phyloP scores from a whole-genome alignment of 139 green algal genomes.

The Trebouxia sp. region DNA sequence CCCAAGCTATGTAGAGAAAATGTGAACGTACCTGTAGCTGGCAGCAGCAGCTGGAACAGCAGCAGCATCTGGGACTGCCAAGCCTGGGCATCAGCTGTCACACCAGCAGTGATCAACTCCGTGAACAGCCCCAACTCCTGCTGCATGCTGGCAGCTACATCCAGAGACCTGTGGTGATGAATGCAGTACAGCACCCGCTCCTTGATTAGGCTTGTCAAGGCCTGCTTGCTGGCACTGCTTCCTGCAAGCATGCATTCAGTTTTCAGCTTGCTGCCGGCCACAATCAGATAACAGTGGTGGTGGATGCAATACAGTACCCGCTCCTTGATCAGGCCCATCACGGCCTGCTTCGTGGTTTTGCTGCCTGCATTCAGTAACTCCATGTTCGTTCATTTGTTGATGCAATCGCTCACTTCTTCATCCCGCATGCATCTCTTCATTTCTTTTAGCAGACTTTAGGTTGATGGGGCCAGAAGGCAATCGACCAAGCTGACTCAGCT shows the following conservation, averaged over 20 bases:
- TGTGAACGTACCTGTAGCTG: slow-evolving; percentile 2
- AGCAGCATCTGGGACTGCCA: slow-evolving; percentile 29
- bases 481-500: too few relatives aligned
- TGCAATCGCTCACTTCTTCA: too few relatives aligned
- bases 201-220: slow-evolving; percentile 22
- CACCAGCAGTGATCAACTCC: slow-evolving; percentile 16
- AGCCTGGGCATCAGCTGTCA: background rate
- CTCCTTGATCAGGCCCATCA: slow-evolving; percentile 23
- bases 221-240: background rate
- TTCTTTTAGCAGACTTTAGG: too few relatives aligned
- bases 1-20: background rate
- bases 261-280: slow-evolving; percentile 4
- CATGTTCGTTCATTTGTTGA: background rate
- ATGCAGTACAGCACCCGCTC: slow-evolving; percentile 27
- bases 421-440: too few relatives aligned
- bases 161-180: slow-evolving; percentile 34
- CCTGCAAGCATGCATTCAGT: background rate
- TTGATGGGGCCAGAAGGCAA: too few relatives aligned
- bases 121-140: slow-evolving; percentile 40
- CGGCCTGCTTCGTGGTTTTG: background rate
- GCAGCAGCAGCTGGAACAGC: slow-evolving; percentile 26
- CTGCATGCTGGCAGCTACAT: slow-evolving; percentile 31
- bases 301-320: slow-evolving; percentile 26
- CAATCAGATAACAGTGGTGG: slow-evolving; percentile 34
- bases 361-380: background rate